phyloP scores from a whole-genome alignment of 2,329 filamentous ascomycete species.

The Gnomoniopsis smithogilvyi region DNA sequence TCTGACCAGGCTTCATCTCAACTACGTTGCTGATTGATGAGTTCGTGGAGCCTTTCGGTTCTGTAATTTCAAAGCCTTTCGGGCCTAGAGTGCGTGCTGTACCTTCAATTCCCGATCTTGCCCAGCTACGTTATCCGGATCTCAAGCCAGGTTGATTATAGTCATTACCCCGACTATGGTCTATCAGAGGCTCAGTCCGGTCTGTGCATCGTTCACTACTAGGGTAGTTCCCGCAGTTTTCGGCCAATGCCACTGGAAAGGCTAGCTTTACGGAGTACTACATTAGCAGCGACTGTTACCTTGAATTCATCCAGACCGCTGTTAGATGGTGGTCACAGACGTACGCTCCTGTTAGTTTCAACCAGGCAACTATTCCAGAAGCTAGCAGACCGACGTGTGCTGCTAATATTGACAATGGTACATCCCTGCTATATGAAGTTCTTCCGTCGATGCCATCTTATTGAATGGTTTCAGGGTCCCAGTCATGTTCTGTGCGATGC shows the following conservation, averaged over 20 bases:
- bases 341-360: not conserved
- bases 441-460: constrained; percentile 1
- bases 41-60: not conserved
- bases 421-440: not conserved
- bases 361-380: not conserved
- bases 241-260: too few species aligned
- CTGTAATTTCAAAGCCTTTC: not conserved
- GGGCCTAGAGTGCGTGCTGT: not conserved
- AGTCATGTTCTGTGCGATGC: not conserved
- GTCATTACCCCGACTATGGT: too few species aligned
- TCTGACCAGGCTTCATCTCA: constrained; percentile 1
- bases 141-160: too few species aligned
- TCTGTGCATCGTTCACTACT: too few species aligned
- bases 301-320: too few species aligned
- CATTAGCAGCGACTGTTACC: too few species aligned
- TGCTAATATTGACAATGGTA: not conserved
- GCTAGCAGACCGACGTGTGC: not conserved
- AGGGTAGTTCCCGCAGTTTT: too few species aligned
- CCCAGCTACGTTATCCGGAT: not conserved
- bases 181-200: too few species aligned
- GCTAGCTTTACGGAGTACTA: too few species aligned
- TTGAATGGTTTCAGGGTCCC: not conserved
- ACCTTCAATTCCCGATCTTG: not conserved
- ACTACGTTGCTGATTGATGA: constrained; percentile 5
- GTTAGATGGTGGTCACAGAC: not conserved